Conservation (phyloP, 2,329 filamentous ascomycete species). For the Paraphaeosphaeria sporulosa region DNA sequence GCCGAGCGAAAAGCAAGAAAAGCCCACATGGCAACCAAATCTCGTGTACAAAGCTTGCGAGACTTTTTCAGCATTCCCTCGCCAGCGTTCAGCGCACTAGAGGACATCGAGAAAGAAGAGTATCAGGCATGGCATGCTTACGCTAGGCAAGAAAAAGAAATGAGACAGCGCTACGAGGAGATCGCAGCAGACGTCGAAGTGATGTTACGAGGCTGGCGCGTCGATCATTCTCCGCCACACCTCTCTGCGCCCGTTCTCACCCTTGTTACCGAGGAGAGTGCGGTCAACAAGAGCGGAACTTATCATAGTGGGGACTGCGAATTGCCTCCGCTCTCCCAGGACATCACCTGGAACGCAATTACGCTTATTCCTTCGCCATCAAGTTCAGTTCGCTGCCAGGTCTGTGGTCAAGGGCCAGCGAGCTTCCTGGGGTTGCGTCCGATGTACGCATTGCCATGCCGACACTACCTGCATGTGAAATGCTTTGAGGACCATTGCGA, state of each 20-base stretch:
- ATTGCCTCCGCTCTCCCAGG: not conserved
- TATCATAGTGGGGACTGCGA: not conserved
- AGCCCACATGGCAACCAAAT: not conserved
- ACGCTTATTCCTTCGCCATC: not conserved
- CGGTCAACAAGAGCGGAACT: not conserved
- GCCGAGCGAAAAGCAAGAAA: not conserved
- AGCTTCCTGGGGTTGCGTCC: not conserved
- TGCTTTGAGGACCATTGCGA: constrained; percentile 1
- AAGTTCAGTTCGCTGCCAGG: not conserved
- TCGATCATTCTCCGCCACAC: not conserved
- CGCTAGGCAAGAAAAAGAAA: not conserved
- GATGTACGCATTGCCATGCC: not conserved
- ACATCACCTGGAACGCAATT: not conserved
- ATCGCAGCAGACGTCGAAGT: constrained; percentile 4
- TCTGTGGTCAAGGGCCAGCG: not conserved
- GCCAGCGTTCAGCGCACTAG: not conserved
- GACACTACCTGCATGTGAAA: not conserved
- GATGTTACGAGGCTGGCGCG: constrained; percentile 4
- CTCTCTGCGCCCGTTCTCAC: not conserved
- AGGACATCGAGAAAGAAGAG: not conserved
- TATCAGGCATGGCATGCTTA: not conserved
- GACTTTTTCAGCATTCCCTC: not conserved
- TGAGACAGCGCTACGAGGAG: constrained; percentile 2
- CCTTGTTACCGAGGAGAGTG: not conserved
- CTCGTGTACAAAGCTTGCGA: not conserved